Conservation (phyloP, 331 rosid genomes). For the Erythrophleum ivorense region DNA sequence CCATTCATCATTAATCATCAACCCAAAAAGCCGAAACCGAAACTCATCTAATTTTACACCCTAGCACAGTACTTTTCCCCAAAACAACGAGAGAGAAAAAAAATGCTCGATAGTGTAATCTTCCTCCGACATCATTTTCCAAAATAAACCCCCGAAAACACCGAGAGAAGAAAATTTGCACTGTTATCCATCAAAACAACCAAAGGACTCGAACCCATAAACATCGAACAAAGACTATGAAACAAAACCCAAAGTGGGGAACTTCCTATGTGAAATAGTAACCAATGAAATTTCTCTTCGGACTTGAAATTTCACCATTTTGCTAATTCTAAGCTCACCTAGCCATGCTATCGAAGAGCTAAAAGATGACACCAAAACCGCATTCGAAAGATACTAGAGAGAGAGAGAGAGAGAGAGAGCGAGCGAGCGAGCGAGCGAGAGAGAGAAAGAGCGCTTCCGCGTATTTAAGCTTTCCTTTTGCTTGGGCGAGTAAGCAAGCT, state of each 20-base stretch:
- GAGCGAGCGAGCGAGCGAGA: neutral
- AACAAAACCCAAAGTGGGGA: neutral
- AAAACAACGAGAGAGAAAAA: neutral
- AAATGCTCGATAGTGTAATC: constrained; percentile 2
- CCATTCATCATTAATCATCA: neutral
- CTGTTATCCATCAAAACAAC: constrained; percentile 5
- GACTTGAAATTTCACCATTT: neutral
- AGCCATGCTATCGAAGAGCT: constrained; percentile 43
- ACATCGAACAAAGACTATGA: neutral
- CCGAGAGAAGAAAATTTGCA: neutral
- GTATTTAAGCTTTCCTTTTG: constrained; percentile 35
- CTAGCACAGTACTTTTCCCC: constrained; percentile 13
- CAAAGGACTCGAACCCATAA: constrained; percentile 17
- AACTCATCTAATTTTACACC: neutral
- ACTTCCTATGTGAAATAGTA: neutral
- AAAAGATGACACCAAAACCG: neutral
- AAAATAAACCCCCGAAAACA: neutral
- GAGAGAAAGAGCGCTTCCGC: constrained; percentile 26
- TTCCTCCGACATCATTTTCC: constrained; percentile 20
- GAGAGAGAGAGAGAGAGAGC: constrained; percentile 5
- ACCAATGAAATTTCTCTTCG: neutral
- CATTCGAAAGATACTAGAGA: neutral
- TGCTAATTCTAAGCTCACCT: constrained; percentile 44
- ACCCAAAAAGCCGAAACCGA: neutral
- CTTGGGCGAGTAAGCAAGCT: constrained; percentile 35